Conservation (phyloP, 2,329 filamentous ascomycete species). For the Falciphora oryzae region DNA sequence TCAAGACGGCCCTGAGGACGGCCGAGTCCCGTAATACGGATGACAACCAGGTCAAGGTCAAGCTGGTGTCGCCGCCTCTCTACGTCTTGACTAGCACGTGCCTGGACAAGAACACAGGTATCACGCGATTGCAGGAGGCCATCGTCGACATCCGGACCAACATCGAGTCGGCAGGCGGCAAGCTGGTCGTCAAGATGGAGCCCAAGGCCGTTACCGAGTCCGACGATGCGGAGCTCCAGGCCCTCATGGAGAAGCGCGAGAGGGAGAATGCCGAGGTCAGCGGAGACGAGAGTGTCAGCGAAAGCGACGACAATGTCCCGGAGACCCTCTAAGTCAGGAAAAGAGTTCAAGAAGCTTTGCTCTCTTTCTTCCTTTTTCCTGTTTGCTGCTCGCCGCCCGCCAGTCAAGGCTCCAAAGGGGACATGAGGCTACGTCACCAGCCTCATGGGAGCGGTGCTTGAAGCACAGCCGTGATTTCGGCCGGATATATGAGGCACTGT, state of each 20-base stretch:
- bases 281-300: slow-evolving; percentile 92
- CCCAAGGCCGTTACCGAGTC: slow-evolving; percentile 98
- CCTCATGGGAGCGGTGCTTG: background rate
- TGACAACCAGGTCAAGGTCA: slow-evolving; percentile 95
- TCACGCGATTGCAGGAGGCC: slow-evolving; percentile 77
- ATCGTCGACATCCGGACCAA: slow-evolving; percentile 80
- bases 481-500: background rate
- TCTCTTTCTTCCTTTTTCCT: background rate
- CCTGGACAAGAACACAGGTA: slow-evolving; percentile 84
- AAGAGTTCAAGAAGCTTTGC: background rate
- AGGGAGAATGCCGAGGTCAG: slow-evolving; percentile 97
- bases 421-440: background rate
- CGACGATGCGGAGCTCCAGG: slow-evolving; percentile 93
- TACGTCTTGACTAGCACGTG: slow-evolving; percentile 96
- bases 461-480: background rate
- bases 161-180: slow-evolving; percentile 73
- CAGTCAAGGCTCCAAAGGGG: background rate
- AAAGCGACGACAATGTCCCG: slow-evolving; percentile 83
- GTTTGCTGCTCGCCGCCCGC: background rate
- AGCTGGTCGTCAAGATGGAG: slow-evolving; percentile 91
- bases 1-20: slow-evolving; percentile 85
- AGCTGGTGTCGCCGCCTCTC: slow-evolving; percentile 93
- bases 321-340: slow-evolving; percentile 37
- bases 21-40: slow-evolving; percentile 90
- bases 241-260: slow-evolving; percentile 98